Evolutionary conservation across 2,329 filamentous ascomycete genomes (phyloP), one percentile per base, ranked within the genome.

Genomic region (Ophiostoma ulmi): DNA sequence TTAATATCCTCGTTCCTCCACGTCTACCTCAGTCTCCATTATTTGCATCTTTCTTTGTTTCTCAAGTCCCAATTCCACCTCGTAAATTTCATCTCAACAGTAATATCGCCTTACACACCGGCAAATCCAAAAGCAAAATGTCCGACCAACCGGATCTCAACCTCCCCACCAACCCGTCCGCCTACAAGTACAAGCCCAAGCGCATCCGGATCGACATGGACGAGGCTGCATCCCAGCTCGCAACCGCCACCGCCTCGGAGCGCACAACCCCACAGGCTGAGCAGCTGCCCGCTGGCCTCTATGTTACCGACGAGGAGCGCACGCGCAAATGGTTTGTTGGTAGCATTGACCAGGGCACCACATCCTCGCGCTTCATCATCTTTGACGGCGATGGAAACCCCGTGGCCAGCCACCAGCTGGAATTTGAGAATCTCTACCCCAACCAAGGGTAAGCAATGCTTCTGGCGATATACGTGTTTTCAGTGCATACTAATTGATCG

Each of bases 261-360:
- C 70, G 71, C 65, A 68, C 70, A 39, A 67, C 69, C 17, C 69
- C 66, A 1, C 61, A 70, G 22, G 70, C 66, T 36, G 72, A 73
- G 36, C 73, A 75, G 71, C 76, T 80, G n/a, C 78, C 79, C 4
- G 68, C 72, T 10, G 77, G 76, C 70, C 77, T 80, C 39, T 73
- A 69, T 20, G 76, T 77, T 69, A 80, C 79, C 1, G 76, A 76
- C 20, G 76, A 78, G 17, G 77, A 80, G 72, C 73, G 75, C 61
- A 71, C 74, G 66, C 73, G 77, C 67, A 75, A 89, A 71, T 87
- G 74, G 87, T 97, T 92, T 77, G 90, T 97, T 72, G 93, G 93
- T 72, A 92, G 91, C 75, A 94, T 97, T 78, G 93, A 97, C 78
- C 92, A 96, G 77, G 93, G 93, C 72, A 97, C 93, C 14, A 97